A percentile compares a stretch with the other conserved stretches of the same genome.
Conservation (phyloP, 208 protist genomes). For the Endotrypanum monterogeii region DNA sequence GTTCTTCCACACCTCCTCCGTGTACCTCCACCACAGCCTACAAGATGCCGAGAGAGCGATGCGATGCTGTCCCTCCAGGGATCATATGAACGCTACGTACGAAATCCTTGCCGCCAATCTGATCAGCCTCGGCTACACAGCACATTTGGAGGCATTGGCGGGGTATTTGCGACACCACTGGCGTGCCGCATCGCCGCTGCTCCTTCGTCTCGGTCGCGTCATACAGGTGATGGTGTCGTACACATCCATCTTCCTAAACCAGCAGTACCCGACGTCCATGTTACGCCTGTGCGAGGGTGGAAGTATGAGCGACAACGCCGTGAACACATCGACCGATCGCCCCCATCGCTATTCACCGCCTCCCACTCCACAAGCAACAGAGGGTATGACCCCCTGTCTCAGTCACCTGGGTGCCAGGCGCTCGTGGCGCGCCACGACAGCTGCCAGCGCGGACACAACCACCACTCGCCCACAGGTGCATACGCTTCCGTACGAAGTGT, state of each 20-base stretch:
- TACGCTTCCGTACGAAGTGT: constrained; percentile 34
- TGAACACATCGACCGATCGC: neutral
- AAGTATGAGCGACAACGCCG: neutral
- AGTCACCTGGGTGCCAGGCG: neutral
- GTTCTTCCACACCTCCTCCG: constrained; percentile 23
- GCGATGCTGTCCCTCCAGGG: constrained; percentile 16
- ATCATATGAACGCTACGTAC: constrained; percentile 29
- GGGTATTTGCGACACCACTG: constrained; percentile 27
- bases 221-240: constrained; percentile 40
- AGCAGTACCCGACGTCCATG: constrained; percentile 14
- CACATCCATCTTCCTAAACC: constrained; percentile 20
- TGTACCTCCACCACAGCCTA: constrained; percentile 25
- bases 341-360: neutral
- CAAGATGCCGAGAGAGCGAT: constrained; percentile 26
- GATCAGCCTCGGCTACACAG: constrained; percentile 30
- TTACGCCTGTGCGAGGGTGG: constrained; percentile 4
- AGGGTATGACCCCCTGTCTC: neutral
- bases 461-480: neutral
- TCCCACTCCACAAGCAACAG: neutral
- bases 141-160: constrained; percentile 22
- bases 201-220: constrained; percentile 24
- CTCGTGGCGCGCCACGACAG: neutral
- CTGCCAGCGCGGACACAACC: neutral
- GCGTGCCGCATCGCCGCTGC: constrained; percentile 19
- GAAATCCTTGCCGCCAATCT: constrained; percentile 27